Base-by-base conservation (phyloP, 176 grass and related monocot species). In the Triticum monococcum region DNA sequence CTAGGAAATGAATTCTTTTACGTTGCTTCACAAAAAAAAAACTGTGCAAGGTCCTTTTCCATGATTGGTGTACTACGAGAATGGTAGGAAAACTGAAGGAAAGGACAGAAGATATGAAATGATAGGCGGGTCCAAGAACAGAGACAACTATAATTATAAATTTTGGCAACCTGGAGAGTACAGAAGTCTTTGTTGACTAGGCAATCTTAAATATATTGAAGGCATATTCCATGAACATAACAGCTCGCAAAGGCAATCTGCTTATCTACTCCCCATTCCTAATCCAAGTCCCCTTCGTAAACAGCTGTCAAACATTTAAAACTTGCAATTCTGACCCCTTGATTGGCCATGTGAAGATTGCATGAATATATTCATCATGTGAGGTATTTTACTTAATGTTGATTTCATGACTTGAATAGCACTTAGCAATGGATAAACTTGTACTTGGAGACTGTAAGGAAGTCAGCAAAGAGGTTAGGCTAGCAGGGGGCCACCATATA, bases 301-400 rank as follows among this genome's bases (percentile, higher is more conserved):
- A 78, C 28, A 83, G 43, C 8, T 78, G 50, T 16, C 81, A 84
- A 79, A 63, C 4, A 52, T 52, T 76, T 16, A 30, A 18, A 52
- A 76, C 25, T 79, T 64, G 28, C 26, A 88, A n/a, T 32, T 24
- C 24, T 12, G 18, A 73, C 26, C 41, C 18, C 22, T 59, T 57
- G 66, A 18, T 38, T 82, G 48, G n/a, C 30, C 32, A 83, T 60
- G 57, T 68, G 20, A 24, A 86, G 78, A 52, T 65, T 41, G 17
- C 48, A 22, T 57, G 74, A 12, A 77, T 56, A 33, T 56, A 57
- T 82, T 54, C 20, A 64, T 23, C 60, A 75, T 16, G 16, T 24
- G 40, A 81, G 31, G 22, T 73, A 64, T 79, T 79, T 84, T 85
- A 50, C 32, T 68, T 68, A 65, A 77, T 56, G 50, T 36, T 78